These are phyloP conservation scores for Fusarium chuoi DNA, from an alignment of 2,329 filamentous ascomycete genomes.

Conservation along the genomic window DNA sequence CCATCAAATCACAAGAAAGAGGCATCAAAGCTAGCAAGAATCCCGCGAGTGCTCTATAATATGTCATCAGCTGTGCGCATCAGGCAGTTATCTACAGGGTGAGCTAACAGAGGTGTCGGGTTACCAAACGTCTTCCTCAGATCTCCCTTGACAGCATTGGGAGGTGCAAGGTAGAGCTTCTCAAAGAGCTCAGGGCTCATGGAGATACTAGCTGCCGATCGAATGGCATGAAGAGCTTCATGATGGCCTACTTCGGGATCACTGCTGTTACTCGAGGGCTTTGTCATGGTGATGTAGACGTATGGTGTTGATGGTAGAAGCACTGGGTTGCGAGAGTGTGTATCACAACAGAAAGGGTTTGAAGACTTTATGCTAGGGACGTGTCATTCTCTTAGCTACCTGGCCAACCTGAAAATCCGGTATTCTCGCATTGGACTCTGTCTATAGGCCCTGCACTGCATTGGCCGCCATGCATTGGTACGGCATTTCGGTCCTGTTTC, in stretches of 20 bases:
- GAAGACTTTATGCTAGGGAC: neutral
- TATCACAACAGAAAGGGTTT: neutral
- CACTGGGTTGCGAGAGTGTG: fast-evolving
- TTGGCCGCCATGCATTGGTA: neutral
- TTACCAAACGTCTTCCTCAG: neutral
- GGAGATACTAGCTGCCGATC: conserved; percentile 48
- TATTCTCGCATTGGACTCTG: neutral
- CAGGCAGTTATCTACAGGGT: fast-evolving
- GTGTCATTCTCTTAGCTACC: neutral
- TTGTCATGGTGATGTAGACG: neutral
- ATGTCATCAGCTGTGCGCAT: neutral
- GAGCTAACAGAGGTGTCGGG: neutral
- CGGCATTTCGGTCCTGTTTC: neutral
- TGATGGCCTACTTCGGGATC: neutral
- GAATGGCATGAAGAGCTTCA: conserved; percentile 12
- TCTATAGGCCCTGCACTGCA: neutral
- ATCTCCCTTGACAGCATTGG: neutral
- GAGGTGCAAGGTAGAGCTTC: neutral
- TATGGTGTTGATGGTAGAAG: fast-evolving
- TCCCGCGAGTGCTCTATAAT: fast-evolving
- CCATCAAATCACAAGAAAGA: neutral
- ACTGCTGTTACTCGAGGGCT: neutral
- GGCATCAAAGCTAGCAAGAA: neutral
- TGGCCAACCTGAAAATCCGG: fast-evolving
- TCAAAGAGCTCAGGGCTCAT: neutral